Conservation (phyloP, 2,329 filamentous ascomycete genomes). For the Bipolaris oryzae region DNA sequence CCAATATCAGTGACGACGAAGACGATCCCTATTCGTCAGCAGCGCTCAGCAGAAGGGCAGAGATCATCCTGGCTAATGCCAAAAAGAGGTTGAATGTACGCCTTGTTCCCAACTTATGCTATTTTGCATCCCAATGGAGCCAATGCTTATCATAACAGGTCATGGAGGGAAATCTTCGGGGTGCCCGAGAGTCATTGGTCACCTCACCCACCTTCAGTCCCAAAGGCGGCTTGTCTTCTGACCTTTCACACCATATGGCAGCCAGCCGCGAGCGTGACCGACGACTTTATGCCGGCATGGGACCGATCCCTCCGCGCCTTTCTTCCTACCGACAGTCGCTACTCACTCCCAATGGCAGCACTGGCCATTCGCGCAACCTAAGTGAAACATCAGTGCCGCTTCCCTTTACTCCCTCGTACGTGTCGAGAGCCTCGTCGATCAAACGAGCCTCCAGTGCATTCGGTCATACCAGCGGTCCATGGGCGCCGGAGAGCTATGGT, state of each 20-base stretch:
- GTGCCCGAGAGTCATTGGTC: slow-evolving; percentile 73
- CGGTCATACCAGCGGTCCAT: slow-evolving; percentile 46
- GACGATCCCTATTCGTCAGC: slow-evolving; percentile 73
- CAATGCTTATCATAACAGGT: slow-evolving; percentile 61
- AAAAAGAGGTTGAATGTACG: slow-evolving; percentile 86
- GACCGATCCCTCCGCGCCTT: slow-evolving; percentile 44
- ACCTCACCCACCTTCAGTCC: slow-evolving; percentile 59
- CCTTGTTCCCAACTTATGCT: slow-evolving; percentile 1
- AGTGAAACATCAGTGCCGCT: slow-evolving; percentile 51
- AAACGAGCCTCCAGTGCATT: slow-evolving; percentile 50
- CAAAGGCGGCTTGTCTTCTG: slow-evolving; percentile 31
- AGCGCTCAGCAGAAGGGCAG: slow-evolving; percentile 67
- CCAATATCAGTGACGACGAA: slow-evolving; percentile 49
- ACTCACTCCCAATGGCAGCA: slow-evolving; percentile 38
- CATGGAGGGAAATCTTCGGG: slow-evolving; percentile 89
- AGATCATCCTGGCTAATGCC: slow-evolving; percentile 89
- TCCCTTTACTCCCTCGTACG: slow-evolving; percentile 40
- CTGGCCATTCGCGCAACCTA: slow-evolving; percentile 47
- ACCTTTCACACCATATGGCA: slow-evolving; percentile 43
- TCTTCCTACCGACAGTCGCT: slow-evolving; percentile 42
- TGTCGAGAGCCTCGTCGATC: slow-evolving; percentile 32
- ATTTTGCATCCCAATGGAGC: slow-evolving; percentile 4
- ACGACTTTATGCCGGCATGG: slow-evolving; percentile 44
- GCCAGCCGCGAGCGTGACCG: slow-evolving; percentile 45
- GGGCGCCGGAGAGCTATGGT: slow-evolving; percentile 44